Evolutionary conservation across 257 asterid species (phyloP).

Genomic region (Solanum sejunctum): DNA sequence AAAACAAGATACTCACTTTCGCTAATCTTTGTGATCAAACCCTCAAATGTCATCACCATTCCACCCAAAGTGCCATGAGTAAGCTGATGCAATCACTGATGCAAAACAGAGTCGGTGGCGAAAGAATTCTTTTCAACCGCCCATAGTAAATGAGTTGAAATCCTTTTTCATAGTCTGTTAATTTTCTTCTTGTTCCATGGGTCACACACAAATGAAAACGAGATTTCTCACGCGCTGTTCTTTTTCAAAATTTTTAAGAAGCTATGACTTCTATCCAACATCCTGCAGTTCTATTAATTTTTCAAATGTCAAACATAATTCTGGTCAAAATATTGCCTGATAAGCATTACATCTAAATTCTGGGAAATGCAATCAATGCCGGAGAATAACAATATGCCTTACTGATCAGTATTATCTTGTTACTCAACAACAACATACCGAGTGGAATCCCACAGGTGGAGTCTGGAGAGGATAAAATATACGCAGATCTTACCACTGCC

Average conservation of each 20-base stretch:
- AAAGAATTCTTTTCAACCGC: too few species aligned
- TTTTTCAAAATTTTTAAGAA: not conserved
- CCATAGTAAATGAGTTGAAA: too few species aligned
- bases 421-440: too few species aligned
- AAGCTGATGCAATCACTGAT: slow-evolving; percentile 24
- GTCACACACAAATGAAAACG: not conserved
- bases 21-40: slow-evolving; percentile 70
- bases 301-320: not conserved
- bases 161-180: too few species aligned
- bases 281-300: not conserved
- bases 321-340: not conserved
- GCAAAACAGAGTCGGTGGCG: not conserved
- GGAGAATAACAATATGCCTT: not conserved
- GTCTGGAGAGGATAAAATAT: too few species aligned
- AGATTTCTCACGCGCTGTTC: not conserved
- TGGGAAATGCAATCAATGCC: not conserved
- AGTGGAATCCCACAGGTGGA: too few species aligned
- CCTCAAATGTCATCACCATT: slow-evolving; percentile 86
- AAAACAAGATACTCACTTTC: slow-evolving; percentile 47
- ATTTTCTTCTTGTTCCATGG: too few species aligned
- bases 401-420: not conserved
- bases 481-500: too few species aligned
- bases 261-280: not conserved
- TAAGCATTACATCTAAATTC: not conserved
- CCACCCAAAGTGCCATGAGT: slow-evolving; percentile 90